Conservation (phyloP, 1,284 basidiomycete genomes). For the Phylloboletellus chloephorus region DNA sequence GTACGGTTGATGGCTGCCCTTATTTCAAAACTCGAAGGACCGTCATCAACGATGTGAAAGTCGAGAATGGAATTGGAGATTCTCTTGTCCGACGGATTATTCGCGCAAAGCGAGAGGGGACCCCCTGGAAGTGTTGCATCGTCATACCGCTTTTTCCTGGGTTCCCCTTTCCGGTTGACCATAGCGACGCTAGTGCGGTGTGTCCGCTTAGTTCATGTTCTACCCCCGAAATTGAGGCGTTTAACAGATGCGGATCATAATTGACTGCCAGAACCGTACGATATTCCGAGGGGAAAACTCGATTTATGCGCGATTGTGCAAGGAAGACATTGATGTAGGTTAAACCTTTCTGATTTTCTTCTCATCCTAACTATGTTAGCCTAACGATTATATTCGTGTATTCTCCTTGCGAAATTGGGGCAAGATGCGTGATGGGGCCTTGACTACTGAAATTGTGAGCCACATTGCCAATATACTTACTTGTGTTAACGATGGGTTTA, state of each 20-base stretch:
- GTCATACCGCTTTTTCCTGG: constrained; percentile 92
- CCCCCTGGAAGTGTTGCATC: constrained; percentile 89
- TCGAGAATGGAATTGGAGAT: constrained; percentile 95
- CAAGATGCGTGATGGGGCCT: constrained; percentile 77
- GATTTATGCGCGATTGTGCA: constrained; percentile 83
- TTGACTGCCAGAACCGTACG: constrained; percentile 90
- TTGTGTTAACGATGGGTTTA: constrained; percentile 27
- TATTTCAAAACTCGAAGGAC: constrained; percentile 49
- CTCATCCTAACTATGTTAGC: constrained; percentile 41
- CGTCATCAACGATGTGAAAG: constrained; percentile 75
- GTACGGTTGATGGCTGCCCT: constrained; percentile 3
- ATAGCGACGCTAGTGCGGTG: constrained; percentile 87
- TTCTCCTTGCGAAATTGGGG: constrained; percentile 94
- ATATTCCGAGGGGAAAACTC: constrained; percentile 89
- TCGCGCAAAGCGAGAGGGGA: constrained; percentile 77
- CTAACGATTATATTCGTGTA: constrained; percentile 88
- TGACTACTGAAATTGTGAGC: constrained; percentile 84
- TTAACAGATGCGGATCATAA: constrained; percentile 77
- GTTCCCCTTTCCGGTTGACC: constrained; percentile 91
- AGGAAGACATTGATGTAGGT: constrained; percentile 84
- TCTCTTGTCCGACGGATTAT: constrained; percentile 91
- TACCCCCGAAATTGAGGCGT: constrained; percentile 3
- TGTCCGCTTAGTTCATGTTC: constrained; percentile 28
- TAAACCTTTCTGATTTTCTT: constrained; percentile 1
- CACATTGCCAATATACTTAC: background rate